phyloP scores from a whole-genome alignment of 345 rosid species.

The Brassica nigra region DNA sequence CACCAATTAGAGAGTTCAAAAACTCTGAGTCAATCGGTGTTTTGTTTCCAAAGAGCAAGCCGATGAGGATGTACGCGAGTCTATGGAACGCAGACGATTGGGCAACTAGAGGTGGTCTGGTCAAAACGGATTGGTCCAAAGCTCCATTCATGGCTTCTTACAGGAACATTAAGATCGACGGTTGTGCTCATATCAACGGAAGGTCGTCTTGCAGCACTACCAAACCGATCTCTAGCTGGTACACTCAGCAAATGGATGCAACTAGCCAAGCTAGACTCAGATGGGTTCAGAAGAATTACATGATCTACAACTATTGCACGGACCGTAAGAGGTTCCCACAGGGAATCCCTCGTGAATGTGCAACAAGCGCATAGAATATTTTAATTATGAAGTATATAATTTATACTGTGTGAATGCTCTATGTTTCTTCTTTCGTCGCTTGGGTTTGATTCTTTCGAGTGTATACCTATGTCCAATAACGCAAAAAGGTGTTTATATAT shows the following conservation, averaged over 20 bases:
- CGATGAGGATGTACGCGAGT: slow-evolving; percentile 63
- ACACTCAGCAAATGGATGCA: slow-evolving; percentile 47
- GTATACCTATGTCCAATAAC: slow-evolving; percentile 31
- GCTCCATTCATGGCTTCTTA: slow-evolving; percentile 53
- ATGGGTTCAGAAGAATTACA: slow-evolving; percentile 56
- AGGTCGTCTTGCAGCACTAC: slow-evolving; percentile 40
- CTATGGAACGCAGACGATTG: slow-evolving; percentile 67
- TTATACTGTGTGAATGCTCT: slow-evolving; percentile 21
- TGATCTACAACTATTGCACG: slow-evolving; percentile 48
- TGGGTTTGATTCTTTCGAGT: slow-evolving; percentile 16
- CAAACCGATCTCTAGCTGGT: slow-evolving; percentile 41
- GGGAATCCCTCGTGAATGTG: slow-evolving; percentile 42
- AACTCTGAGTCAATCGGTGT: slow-evolving; percentile 55
- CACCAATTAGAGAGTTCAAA: slow-evolving; percentile 62
- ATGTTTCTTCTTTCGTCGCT: not conserved
- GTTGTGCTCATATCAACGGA: slow-evolving; percentile 38
- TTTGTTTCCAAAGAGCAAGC: slow-evolving; percentile 56
- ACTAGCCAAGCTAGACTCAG: slow-evolving; percentile 45
- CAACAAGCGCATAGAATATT: slow-evolving; percentile 16
- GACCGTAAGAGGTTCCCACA: slow-evolving; percentile 46
- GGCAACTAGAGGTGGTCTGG: slow-evolving; percentile 65
- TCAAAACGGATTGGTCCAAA: slow-evolving; percentile 60
- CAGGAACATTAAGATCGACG: slow-evolving; percentile 43
- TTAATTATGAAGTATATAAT: not conserved
- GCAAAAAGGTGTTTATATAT: slow-evolving; percentile 7